Base-by-base conservation (phyloP, 2,329 filamentous ascomycete genomes). In the Fusarium lateritium region DNA sequence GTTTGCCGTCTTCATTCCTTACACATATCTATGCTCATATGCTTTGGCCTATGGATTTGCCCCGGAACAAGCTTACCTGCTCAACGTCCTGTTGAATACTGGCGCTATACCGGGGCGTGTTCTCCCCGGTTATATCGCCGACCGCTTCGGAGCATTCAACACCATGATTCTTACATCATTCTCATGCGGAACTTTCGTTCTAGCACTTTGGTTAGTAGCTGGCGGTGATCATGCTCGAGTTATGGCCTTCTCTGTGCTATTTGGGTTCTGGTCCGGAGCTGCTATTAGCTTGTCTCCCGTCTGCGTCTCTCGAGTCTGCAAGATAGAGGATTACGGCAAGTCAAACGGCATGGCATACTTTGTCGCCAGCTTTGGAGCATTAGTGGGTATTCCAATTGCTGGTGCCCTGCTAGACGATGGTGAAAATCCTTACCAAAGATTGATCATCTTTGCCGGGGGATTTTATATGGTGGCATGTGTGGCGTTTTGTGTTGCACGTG, bases 241-340 rank as follows among this genome's bases (percentile, higher is more conserved):
- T 1, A 83, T 91, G 50, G 81, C 88, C 2, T 94, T 91, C 71
- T 83, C 86, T 0, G 76, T 91, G 2, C 73, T 92, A 2, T 93
- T 93, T 75, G 92, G 92, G 0, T 92, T 94, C 73, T 89, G 86
- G 17, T 90, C 86, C 17, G 92, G 92, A 0, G 87, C 85, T 34
- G 91, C 91, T 59, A 92, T 94, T 71, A 88, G 85, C 7, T 76
- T 94, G 49, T 91, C 90, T 0, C 91, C 92, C 0, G 91, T 93
- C 1, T 93, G 91, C 65, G 84, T 94, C 2, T 89, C 89, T 1
- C 89, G 92, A 76, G 83, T 93, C 3, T 93, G 91, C 77, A 84
- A 86, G 24, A 91, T 89, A 1, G 86, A 90, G 64, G 83, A 92
- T 47, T 92, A 92, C 66, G 91, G 91, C 0, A 82, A 89, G 36